Evolutionary conservation across 2,329 filamentous ascomycete species (phyloP), one percentile per base, ranked within the genome.

Genomic region (Colletotrichum sidae): DNA sequence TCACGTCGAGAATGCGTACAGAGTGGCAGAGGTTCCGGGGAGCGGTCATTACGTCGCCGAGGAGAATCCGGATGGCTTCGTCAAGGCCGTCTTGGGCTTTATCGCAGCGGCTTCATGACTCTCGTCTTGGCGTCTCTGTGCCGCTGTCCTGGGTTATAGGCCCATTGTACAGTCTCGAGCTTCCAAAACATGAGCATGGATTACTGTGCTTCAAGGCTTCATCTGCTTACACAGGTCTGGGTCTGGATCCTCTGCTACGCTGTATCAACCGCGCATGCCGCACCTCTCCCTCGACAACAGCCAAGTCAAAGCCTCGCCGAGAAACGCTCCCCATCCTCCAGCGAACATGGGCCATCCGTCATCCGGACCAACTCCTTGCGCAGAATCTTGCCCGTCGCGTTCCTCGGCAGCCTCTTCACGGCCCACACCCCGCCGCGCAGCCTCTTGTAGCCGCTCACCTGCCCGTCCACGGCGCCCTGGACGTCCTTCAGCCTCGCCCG

Each of bases 381-480:
- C 33, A 78, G 51, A 38, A 79, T 78, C 70, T 79, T 78, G 3
- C 77, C 77, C 2, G 76, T 79, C 17, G 77, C 70, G 57, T 78
- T 79, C 67, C 75, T 76, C 12, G 76, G 77, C 39, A 78, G 68
- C 25, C 69, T 70, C 13, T 67, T 49, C 15, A 77, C 69, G 51
- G 76, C 71, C 75, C 75, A 78, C 0, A 79, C 74, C 3, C 77
- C 77, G 13, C 76, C 77, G 10, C 76, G 70, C 11, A 81, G 73
- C 69, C 77, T 80, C 72, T 81, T 80, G 59, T 80, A 80, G 5
- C 78, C 78, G 34, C 76, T 78, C 6, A 81, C 79, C 55, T 78
- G 76, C 8, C 65, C 67, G 51, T 79, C 73, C 17, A 79, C 69
- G 3, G 42, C 47, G 8, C 13, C 35, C 1, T 53, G 42, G 6